phyloP scores from a whole-genome alignment of 139 green algal genomes.

The Closterium sp. region DNA sequence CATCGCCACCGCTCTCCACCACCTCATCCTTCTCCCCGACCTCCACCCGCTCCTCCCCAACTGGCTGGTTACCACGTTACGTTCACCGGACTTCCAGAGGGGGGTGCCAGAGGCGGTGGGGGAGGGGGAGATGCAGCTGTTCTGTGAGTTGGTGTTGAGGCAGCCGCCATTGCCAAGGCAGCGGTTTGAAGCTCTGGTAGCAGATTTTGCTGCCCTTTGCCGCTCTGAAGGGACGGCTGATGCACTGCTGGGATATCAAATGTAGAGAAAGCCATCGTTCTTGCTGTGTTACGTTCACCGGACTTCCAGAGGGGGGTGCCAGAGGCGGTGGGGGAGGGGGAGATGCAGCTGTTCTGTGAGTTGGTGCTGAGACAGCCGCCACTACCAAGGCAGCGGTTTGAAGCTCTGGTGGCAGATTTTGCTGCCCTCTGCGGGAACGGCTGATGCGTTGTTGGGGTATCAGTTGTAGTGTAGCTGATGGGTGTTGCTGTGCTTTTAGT shows the following conservation, averaged over 20 bases:
- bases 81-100: not conserved
- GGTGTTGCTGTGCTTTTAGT: too few relatives aligned
- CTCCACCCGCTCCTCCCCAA: not conserved
- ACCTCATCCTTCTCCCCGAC: not conserved
- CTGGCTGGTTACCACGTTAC: not conserved
- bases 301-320: too few relatives aligned
- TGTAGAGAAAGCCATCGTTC: too few relatives aligned
- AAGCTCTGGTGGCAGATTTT: constrained; percentile 69
- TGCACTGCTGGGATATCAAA: constrained; percentile 71
- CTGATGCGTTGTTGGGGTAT: constrained; percentile 62
- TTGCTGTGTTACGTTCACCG: too few relatives aligned
- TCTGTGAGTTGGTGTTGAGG: not conserved
- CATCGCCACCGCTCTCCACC: constrained; percentile 56
- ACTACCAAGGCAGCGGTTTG: constrained; percentile 60
- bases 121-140: constrained; percentile 34
- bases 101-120: constrained; percentile 13
- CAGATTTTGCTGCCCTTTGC: constrained; percentile 66
- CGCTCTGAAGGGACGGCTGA: constrained; percentile 65
- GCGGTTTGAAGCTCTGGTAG: constrained; percentile 66
- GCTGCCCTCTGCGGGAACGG: constrained; percentile 59
- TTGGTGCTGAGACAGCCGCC: constrained; percentile 3
- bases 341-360: constrained; percentile 29
- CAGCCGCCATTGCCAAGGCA: constrained; percentile 48
- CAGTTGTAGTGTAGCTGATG: too few relatives aligned
- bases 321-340: constrained; percentile 33